phyloP scores from a whole-genome alignment of 805 yeast genomes.

The Myxozyma mucilagina region DNA sequence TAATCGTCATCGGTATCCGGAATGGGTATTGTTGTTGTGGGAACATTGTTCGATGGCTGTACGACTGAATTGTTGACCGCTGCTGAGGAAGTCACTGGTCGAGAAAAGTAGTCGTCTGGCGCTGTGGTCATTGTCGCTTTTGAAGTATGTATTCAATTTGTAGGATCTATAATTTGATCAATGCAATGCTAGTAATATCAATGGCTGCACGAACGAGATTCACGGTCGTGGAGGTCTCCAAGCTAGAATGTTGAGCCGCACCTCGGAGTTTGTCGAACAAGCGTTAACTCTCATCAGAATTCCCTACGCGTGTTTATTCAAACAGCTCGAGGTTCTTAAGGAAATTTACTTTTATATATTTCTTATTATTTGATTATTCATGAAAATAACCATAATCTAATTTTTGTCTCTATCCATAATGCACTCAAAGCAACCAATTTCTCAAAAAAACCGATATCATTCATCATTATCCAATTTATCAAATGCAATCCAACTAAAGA shows the following conservation, averaged over 20 bases:
- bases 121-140: not conserved
- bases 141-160: not conserved
- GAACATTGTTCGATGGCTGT: not conserved
- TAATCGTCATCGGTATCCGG: constrained; percentile 4
- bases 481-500: not conserved
- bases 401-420: too few relatives aligned
- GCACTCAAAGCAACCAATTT: not conserved
- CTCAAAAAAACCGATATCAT: not conserved
- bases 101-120: constrained; percentile 8
- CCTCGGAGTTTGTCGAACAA: too few relatives aligned
- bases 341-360: too few relatives aligned
- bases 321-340: too few relatives aligned
- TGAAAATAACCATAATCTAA: too few relatives aligned
- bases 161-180: not conserved
- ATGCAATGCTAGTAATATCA: too few relatives aligned
- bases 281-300: too few relatives aligned
- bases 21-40: not conserved
- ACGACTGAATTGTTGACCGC: not conserved
- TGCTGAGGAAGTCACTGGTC: not conserved
- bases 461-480: not conserved
- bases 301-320: too few relatives aligned
- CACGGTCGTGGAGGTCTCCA: too few relatives aligned
- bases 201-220: too few relatives aligned
- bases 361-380: too few relatives aligned
- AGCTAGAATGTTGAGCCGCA: too few relatives aligned